Percentiles rank a stretch among this genome's conserved stretches.
Evolutionary conservation across 2,329 filamentous ascomycete genomes (phyloP).

Genomic region (Tolypocladium album): DNA sequence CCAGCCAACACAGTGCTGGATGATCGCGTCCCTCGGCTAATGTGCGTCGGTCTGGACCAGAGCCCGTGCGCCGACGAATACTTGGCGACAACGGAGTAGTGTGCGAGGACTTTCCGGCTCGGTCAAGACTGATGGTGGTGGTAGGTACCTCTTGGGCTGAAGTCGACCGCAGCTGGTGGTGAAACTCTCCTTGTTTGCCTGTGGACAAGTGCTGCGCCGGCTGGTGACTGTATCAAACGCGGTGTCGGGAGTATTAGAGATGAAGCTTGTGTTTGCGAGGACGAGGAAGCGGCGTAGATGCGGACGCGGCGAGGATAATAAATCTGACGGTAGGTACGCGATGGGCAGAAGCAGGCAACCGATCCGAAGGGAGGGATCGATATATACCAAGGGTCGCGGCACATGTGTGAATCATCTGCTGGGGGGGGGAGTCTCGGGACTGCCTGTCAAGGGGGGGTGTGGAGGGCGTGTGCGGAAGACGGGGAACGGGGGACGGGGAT

Average conservation of each 20-base stretch:
- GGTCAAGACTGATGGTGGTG: not conserved
- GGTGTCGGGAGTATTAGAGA: not conserved
- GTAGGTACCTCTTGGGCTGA: not conserved
- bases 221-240: not conserved
- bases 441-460: slow-evolving; percentile 1
- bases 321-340: not conserved
- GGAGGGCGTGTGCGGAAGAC: not conserved
- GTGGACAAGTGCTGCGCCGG: not conserved
- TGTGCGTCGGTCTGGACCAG: slow-evolving; percentile 3
- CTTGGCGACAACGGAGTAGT: not conserved
- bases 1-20: not conserved
- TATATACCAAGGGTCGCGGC: slow-evolving; percentile 11
- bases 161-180: not conserved
- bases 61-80: not conserved
- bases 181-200: not conserved
- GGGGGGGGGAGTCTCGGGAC: slow-evolving; percentile 2
- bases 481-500: not conserved
- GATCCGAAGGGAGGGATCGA: slow-evolving; percentile 4
- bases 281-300: not conserved
- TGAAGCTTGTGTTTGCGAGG: not conserved
- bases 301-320: not conserved
- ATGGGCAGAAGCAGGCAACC: slow-evolving; percentile 1
- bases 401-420: slow-evolving; percentile 12
- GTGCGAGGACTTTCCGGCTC: not conserved
- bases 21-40: slow-evolving; percentile 3